Conservation (phyloP, 495 filamentous ascomycete species). For the Bombardia bombarda region DNA sequence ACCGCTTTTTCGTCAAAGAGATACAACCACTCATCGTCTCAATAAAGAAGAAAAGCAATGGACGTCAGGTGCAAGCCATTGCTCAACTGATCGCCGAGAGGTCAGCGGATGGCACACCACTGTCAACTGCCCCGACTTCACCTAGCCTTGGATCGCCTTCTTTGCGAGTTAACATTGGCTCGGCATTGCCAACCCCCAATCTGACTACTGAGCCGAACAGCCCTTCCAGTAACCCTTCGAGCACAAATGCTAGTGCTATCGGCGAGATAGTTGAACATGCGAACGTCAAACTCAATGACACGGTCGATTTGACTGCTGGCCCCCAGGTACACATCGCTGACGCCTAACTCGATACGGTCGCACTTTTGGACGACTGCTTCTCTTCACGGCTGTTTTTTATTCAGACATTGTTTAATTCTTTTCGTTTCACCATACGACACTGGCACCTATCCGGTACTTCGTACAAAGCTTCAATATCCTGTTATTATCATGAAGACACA, state of each 20-base stretch:
- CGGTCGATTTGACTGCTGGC: neutral
- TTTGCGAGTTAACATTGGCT: slow-evolving; percentile 42
- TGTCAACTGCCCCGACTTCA: slow-evolving; percentile 19
- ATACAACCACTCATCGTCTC: slow-evolving; percentile 66
- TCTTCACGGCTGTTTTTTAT: neutral
- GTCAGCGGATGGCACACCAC: slow-evolving; percentile 21
- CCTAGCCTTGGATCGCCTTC: slow-evolving; percentile 20
- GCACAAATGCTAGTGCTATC: slow-evolving; percentile 46
- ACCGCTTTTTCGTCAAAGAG: slow-evolving; percentile 56
- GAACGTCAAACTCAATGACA: slow-evolving; percentile 6
- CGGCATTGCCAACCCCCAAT: slow-evolving; percentile 47
- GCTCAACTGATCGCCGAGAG: slow-evolving; percentile 46
- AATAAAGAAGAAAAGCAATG: slow-evolving; percentile 65
- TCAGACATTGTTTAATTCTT: neutral
- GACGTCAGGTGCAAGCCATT: slow-evolving; percentile 69
- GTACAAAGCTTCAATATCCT: too few relatives aligned
- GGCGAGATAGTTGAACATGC: slow-evolving; percentile 24
- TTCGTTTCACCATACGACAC: neutral
- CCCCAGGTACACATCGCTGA: slow-evolving; percentile 1
- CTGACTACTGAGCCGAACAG: slow-evolving; percentile 57
- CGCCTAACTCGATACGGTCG: neutral
- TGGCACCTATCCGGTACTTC: too few relatives aligned
- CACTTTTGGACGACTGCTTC: neutral
- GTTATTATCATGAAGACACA: too few relatives aligned
- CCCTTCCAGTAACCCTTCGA: slow-evolving; percentile 56